Base-by-base conservation (phyloP, 1,139 yeast genomes). In the Torulaspora pretoriensis region DNA sequence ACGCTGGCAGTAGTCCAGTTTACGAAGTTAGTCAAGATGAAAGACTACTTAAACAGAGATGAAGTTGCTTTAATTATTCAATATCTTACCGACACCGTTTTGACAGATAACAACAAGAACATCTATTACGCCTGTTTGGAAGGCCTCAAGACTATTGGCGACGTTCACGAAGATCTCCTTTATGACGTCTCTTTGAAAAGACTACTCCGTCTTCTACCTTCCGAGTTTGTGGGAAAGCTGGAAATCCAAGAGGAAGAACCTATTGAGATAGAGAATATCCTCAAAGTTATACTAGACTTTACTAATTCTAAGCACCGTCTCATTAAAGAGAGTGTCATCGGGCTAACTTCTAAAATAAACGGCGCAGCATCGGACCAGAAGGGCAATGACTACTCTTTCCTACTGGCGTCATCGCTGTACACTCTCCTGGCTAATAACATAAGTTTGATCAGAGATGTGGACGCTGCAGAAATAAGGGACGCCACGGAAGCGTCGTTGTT, bases 31-130 rank as follows among this genome's bases (percentile, higher is more conserved):
- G 67, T 77, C 19, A 68, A 68, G 29, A 67, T 82, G 53, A 61
- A 67, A 2, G 65, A 65, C 1, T 79, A 77, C 50, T 65, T 86
- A 36, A 65, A 64, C 8, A 55, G 58, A 1, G 77, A 77, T 40
- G 96, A 89, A 55, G 62, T 77, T 27, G 75, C 78, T 17, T 65
- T 85, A 44, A 68, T 87, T 7, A 76, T 84, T 26, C 87, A 80
- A 48, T 80, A 83, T 55, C 69, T 89, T 34, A 79, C 80, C 27
- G 88, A 81, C 35, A 74, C 81, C 17, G 68, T 85, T 8, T 60
- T 83, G n/a, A 65, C 69, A 6, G 70, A 68, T 35, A 71, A 69
- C 22, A 68, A 70, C 41, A 64, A 65, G 25, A 70, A 68, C 35
- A 69, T 74, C 4, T 70, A 67, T 42, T 63, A 68, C 33, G 69